A percentile compares a stretch with the other conserved stretches of the same genome.
These are phyloP conservation scores for Starmerella bombi DNA, from an alignment of 805 yeast species.

Conservation along the genomic window DNA sequence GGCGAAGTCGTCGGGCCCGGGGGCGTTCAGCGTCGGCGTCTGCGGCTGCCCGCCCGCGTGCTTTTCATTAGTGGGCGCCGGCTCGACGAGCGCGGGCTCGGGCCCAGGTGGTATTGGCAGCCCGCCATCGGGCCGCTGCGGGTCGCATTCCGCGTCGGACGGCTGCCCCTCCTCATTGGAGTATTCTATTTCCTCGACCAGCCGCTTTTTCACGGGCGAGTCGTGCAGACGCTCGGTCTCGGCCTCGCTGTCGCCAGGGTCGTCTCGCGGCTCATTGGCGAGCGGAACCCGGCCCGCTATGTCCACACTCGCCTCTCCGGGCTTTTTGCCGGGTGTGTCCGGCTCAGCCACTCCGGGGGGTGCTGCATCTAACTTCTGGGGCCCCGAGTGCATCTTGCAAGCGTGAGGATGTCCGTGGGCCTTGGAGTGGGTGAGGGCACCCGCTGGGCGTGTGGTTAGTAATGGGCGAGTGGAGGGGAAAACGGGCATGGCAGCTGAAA, in stretches of 20 bases:
- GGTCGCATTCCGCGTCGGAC: not conserved
- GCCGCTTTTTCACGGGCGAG: slow-evolving; percentile 27
- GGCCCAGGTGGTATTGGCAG: not conserved
- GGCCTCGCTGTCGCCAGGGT: slow-evolving; percentile 51
- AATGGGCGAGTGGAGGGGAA: no score
- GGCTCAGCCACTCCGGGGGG: not conserved
- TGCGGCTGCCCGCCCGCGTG: not conserved
- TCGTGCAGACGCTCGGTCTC: slow-evolving; percentile 78
- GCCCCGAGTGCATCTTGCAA: not conserved
- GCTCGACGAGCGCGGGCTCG: not conserved
- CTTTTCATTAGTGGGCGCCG: not conserved
- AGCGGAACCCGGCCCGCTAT: not conserved
- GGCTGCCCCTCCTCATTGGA: not conserved
- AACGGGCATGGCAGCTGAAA: no score
- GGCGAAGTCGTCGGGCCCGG: slow-evolving; percentile 22
- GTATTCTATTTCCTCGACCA: slow-evolving; percentile 2
- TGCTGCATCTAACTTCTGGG: not conserved
- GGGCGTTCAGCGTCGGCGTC: slow-evolving; percentile 5
- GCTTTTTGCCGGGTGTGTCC: not conserved
- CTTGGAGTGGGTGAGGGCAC: no score
- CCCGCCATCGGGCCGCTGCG: not conserved
- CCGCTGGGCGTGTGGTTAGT: no score
- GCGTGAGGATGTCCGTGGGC: not conserved
- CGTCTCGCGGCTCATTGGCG: slow-evolving; percentile 5
- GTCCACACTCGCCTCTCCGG: not conserved